phyloP scores from a whole-genome alignment of 805 yeast species.

The Yarrowia osloensis region DNA sequence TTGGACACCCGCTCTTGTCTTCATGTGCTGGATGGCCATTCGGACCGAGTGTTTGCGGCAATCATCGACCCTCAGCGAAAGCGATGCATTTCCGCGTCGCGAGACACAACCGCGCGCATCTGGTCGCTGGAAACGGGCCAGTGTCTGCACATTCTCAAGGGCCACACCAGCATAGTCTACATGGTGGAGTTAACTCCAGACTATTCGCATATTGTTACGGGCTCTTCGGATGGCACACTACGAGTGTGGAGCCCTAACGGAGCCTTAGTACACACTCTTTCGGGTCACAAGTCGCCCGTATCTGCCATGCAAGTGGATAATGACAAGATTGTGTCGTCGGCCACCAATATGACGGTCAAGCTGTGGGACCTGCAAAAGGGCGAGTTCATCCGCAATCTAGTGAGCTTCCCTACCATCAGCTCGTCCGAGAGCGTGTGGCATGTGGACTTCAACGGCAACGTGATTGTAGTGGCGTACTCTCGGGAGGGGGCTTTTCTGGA shows the following conservation, averaged over 20 bases:
- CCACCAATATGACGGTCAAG: constrained; percentile 89
- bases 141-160: constrained; percentile 69
- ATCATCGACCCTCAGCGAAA: constrained; percentile 19
- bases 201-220: constrained; percentile 79
- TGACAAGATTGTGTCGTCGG: constrained; percentile 86
- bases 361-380: constrained; percentile 95
- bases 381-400: constrained; percentile 41
- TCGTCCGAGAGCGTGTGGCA: constrained; percentile 14
- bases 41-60: constrained; percentile 12
- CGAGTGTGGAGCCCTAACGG: constrained; percentile 93
- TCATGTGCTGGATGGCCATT: constrained; percentile 14
- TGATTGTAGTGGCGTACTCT: constrained; percentile 22
- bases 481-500: constrained; percentile 14
- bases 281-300: constrained; percentile 88
- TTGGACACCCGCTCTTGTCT: constrained; percentile 60
- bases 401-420: not conserved
- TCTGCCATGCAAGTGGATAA: constrained; percentile 94
- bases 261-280: constrained; percentile 80
- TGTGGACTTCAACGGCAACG: constrained; percentile 23
- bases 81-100: constrained; percentile 48
- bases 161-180: constrained; percentile 65
- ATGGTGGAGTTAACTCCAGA: constrained; percentile 67
- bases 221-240: constrained; percentile 85
- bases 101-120: constrained; percentile 86
- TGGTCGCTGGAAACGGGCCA: constrained; percentile 96